Base-by-base conservation (phyloP, 2,329 filamentous ascomycete species). In the Calonectria honghensis region DNA sequence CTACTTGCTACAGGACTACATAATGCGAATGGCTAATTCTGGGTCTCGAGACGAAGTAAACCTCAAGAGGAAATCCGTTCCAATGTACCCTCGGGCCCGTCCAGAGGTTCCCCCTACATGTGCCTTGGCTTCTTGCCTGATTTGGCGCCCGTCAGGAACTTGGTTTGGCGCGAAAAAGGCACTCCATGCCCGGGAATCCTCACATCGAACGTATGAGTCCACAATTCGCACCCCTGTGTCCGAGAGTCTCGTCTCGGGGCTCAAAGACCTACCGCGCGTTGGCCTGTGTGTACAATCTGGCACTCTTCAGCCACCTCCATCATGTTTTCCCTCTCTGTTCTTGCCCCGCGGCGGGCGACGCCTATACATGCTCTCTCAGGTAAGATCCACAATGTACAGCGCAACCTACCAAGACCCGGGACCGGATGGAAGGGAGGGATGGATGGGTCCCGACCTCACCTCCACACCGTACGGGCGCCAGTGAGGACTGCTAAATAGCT, bases 391-490 rank as follows among this genome's bases (percentile, higher is more conserved):
- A 31, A 20, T 48, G 29, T 24, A 29, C 31, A 63, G 61, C 61
- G 61, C 41, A 61, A 16, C 57, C 37, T 41, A 70, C 54, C 41
- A 20, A 70, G 68, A 31, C 57, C 68, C 16, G 20, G 68, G 24
- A 51, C 39, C 39, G 45, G 68, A 70, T 59, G 41, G 61, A 64
- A 31, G 67, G 57, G 57, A 63, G 57, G 57, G 57, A 63, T 41
- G 57, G 39, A 64, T 73, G 51, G 69, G 64, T 61, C 70, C 27
- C 65, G 57, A 52, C 48, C 71, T 72, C 70, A 72, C 70, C 64
- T 73, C 71, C 66, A 73, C 64, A 73, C 65, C 70, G 31, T 48
- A 59, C 70, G 59, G 70, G 69, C 39, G 64, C 64, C 65, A 70
- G 68, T 13, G 61, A 50, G 68, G 57, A 35, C 50, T 66, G 65